A percentile compares a stretch with the other conserved stretches of the same genome.
phyloP scores from a whole-genome alignment of 2,329 filamentous ascomycete species.

The Fusarium avenaceum region DNA sequence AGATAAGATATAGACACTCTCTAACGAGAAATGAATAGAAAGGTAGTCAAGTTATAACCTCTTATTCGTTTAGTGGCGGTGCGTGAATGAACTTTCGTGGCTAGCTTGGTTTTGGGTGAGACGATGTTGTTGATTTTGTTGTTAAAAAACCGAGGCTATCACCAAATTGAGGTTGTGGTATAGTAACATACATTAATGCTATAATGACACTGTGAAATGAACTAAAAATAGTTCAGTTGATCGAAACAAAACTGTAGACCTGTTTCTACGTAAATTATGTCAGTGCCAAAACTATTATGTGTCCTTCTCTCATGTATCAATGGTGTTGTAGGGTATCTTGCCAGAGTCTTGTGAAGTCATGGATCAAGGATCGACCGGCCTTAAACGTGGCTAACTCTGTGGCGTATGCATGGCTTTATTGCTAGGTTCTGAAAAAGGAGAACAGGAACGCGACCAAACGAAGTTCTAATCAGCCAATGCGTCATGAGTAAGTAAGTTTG shows the following conservation, averaged over 20 bases:
- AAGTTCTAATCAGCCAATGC: neutral
- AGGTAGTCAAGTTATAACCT: neutral
- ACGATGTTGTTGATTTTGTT: too few species aligned
- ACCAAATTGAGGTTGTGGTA: neutral
- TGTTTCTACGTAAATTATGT: neutral
- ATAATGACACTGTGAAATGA: neutral
- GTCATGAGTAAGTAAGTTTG: neutral
- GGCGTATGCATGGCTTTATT: slow-evolving; percentile 11
- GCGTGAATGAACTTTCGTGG: too few species aligned
- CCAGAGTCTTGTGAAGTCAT: neutral
- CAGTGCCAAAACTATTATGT: neutral
- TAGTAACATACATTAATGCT: neutral
- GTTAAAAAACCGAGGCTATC: neutral
- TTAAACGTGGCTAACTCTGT: slow-evolving; percentile 8
- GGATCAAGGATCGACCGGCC: neutral
- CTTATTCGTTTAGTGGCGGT: too few species aligned
- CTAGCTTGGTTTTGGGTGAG: too few species aligned
- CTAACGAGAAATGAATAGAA: neutral
- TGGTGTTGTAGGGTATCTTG: slow-evolving; percentile 22
- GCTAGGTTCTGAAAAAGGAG: neutral
- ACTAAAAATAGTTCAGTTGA: neutral
- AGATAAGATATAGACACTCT: neutral
- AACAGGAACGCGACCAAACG: slow-evolving; percentile 14
- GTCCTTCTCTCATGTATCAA: neutral
- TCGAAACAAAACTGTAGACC: neutral